Evolutionary conservation across 176 grass and related monocot genomes (phyloP).

Genomic region (Coix lacrymajobi): DNA sequence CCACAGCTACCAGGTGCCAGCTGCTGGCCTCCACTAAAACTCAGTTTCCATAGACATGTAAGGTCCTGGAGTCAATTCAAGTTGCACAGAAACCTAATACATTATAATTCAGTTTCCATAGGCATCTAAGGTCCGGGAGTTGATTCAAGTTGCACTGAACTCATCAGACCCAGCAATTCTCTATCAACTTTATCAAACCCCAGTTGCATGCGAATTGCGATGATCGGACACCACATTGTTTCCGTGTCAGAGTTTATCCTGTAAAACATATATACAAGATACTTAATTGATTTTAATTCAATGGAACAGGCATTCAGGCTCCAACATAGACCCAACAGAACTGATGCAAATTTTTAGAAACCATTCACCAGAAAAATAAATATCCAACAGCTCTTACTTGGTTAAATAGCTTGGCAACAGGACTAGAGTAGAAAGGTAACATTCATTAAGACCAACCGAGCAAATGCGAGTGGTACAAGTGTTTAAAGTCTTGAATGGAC

Average conservation of each 20-base stretch:
- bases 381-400: background rate
- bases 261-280: background rate
- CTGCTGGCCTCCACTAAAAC: background rate
- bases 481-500: background rate
- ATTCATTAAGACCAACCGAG: background rate
- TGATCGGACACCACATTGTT: background rate
- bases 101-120: background rate
- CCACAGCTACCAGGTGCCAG: too few species aligned
- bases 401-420: background rate
- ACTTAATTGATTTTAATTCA: background rate
- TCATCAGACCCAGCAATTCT: background rate
- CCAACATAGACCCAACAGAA: background rate
- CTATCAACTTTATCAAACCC: background rate
- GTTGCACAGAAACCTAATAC: too few species aligned
- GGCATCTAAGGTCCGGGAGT: background rate
- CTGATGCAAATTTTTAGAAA: background rate
- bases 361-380: background rate
- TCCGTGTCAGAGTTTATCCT: background rate
- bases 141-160: background rate
- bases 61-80: too few species aligned
- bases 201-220: background rate
- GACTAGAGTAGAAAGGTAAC: background rate
- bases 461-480: background rate
- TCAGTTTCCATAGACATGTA: too few species aligned
- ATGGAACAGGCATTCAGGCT: background rate